These are phyloP conservation scores for Aspergillus pseudoterreus DNA, from an alignment of 2,329 filamentous ascomycete genomes.

Conservation along the genomic window DNA sequence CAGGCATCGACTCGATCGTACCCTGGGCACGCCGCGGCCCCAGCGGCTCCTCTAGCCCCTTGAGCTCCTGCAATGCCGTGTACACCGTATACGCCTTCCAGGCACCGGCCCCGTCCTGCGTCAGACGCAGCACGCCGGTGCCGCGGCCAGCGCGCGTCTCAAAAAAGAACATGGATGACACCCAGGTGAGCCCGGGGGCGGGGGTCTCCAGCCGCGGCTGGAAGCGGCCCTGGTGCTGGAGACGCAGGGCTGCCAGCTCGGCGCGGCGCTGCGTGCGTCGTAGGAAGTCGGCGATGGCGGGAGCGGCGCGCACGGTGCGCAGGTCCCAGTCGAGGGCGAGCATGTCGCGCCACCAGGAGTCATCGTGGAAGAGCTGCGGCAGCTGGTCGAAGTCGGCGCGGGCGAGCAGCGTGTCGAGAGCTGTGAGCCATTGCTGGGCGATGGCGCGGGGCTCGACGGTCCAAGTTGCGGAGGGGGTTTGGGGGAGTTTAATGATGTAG, in stretches of 20 bases:
- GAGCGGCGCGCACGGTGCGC: slow-evolving; percentile 30
- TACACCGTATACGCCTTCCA: slow-evolving; percentile 41
- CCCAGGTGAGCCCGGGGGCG: slow-evolving; percentile 29
- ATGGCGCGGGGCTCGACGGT: slow-evolving; percentile 22
- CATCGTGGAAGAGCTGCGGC: slow-evolving; percentile 28
- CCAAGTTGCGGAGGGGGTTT: slow-evolving; percentile 17
- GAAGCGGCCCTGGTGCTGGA: slow-evolving; percentile 32
- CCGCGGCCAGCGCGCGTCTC: slow-evolving; percentile 35
- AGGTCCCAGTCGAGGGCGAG: slow-evolving; percentile 40
- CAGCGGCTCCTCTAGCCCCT: slow-evolving; percentile 31
- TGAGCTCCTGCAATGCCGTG: slow-evolving; percentile 36
- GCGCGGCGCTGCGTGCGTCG: slow-evolving; percentile 21
- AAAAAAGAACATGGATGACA: slow-evolving; percentile 39
- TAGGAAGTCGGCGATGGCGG: slow-evolving; percentile 30
- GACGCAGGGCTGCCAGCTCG: slow-evolving; percentile 26
- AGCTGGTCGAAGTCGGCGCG: slow-evolving; percentile 15
- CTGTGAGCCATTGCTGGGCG: slow-evolving; percentile 31
- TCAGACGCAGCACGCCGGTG: slow-evolving; percentile 34
- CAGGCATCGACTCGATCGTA: slow-evolving; percentile 32
- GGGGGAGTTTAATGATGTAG: slow-evolving; percentile 30
- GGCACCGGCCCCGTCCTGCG: slow-evolving; percentile 21
- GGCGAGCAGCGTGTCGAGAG: slow-evolving; percentile 22
- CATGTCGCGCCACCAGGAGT: slow-evolving; percentile 43
- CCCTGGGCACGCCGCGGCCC: slow-evolving; percentile 30
- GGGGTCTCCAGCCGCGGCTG: slow-evolving; percentile 26